Evolutionary conservation across 306 rosid genomes (phyloP).

Genomic region (Betula pendula): DNA sequence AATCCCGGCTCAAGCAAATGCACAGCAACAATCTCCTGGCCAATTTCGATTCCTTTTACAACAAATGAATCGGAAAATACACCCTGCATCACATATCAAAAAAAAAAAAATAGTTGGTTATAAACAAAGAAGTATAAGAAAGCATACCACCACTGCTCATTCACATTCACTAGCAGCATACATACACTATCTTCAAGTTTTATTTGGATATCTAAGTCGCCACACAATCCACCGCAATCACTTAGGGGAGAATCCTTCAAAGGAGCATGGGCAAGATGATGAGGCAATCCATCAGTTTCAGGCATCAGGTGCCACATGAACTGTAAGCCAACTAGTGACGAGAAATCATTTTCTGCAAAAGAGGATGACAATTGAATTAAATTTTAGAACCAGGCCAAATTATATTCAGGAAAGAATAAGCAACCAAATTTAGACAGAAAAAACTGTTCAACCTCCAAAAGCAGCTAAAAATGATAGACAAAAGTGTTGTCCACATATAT

Average conservation of each 20-base stretch:
- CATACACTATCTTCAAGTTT: slow-evolving; percentile 88
- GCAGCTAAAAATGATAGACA: background rate
- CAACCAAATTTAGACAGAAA: background rate
- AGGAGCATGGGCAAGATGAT: slow-evolving; percentile 87
- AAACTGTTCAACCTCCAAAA: background rate
- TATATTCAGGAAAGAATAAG: slow-evolving; percentile 7
- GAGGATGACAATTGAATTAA: slow-evolving; percentile 22
- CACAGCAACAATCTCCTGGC: slow-evolving; percentile 83
- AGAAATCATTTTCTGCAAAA: slow-evolving; percentile 89
- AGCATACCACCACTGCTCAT: slow-evolving; percentile 25
- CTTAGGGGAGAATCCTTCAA: slow-evolving; percentile 89
- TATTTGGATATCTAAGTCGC: slow-evolving; percentile 83
- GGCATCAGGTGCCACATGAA: slow-evolving; percentile 78
- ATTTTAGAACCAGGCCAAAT: slow-evolving; percentile 18
- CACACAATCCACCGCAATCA: slow-evolving; percentile 90
- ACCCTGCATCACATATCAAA: slow-evolving; percentile 66
- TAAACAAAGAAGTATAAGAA: slow-evolving; percentile 19
- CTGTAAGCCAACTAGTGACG: slow-evolving; percentile 91
- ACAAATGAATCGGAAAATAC: slow-evolving; percentile 85
- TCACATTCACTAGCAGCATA: slow-evolving; percentile 35
- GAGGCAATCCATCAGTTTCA: slow-evolving; percentile 48
- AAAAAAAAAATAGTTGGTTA: slow-evolving; percentile 22
- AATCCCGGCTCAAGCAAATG: slow-evolving; percentile 72
- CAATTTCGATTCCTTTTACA: slow-evolving; percentile 84
- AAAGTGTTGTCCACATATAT: background rate